Percentiles rank a stretch among this genome's conserved stretches.
Conservation (phyloP, 1,284 basidiomycete genomes). For the Boletus albobrunnescens region DNA sequence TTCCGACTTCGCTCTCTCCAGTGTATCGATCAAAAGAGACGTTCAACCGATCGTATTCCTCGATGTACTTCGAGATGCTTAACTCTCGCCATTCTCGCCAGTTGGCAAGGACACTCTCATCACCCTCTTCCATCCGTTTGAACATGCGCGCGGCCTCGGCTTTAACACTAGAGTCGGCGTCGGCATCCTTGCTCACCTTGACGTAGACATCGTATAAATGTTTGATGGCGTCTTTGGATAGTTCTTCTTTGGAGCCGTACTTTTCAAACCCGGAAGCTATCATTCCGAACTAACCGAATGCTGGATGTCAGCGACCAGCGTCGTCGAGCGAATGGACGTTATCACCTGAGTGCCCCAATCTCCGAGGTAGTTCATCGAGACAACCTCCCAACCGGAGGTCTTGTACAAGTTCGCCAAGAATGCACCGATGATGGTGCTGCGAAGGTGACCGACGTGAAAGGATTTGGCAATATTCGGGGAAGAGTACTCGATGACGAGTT, state of each 20-base stretch:
- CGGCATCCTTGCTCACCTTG: slow-evolving; percentile 85
- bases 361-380: slow-evolving; percentile 90
- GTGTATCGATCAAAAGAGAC: slow-evolving; percentile 92
- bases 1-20: slow-evolving; percentile 57
- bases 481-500: slow-evolving; percentile 83
- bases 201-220: slow-evolving; percentile 96
- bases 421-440: slow-evolving; percentile 96
- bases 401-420: slow-evolving; percentile 92
- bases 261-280: slow-evolving; percentile 91
- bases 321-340: neutral
- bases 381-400: slow-evolving; percentile 90
- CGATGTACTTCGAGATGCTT: slow-evolving; percentile 87
- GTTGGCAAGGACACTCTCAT: slow-evolving; percentile 77
- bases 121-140: slow-evolving; percentile 95
- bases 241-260: slow-evolving; percentile 82
- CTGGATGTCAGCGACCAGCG: neutral
- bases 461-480: slow-evolving; percentile 98
- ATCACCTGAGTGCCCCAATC: slow-evolving; percentile 91
- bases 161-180: slow-evolving; percentile 70
- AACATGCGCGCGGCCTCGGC: slow-evolving; percentile 86
- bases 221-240: slow-evolving; percentile 89
- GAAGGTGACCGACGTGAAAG: slow-evolving; percentile 96
- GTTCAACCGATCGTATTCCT: slow-evolving; percentile 89
- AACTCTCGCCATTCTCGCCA: slow-evolving; percentile 94
- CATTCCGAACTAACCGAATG: slow-evolving; percentile 63